Evolutionary conservation across 139 green algal genomes (phyloP).

Genomic region (Asterochloris erici): DNA sequence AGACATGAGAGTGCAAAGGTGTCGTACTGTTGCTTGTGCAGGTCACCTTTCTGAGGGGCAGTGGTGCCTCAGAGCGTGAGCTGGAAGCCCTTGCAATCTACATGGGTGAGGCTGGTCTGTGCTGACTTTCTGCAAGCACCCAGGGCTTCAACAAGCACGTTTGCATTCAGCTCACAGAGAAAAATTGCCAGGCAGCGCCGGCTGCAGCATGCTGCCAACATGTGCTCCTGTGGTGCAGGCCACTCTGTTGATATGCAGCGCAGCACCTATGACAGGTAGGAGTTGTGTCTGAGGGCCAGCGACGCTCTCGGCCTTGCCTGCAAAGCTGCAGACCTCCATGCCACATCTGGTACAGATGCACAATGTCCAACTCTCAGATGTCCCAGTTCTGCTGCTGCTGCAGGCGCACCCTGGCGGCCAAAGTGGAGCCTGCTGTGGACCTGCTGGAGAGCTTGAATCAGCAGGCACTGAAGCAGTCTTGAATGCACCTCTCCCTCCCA

Average conservation of each 20-base stretch:
- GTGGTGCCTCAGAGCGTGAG: slow-evolving; percentile 43
- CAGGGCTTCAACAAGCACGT: too few relatives aligned
- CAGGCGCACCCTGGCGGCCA: slow-evolving; percentile 41
- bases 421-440: slow-evolving; percentile 59
- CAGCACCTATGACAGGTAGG: slow-evolving; percentile 56
- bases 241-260: slow-evolving; percentile 62
- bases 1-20: background rate
- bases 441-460: slow-evolving; percentile 49
- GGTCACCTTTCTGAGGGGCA: background rate
- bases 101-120: slow-evolving; percentile 40
- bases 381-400: background rate
- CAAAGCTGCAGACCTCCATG: background rate
- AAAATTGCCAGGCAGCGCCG: too few relatives aligned
- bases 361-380: background rate
- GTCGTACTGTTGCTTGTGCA: background rate
- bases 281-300: background rate
- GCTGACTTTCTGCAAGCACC: too few relatives aligned
- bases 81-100: slow-evolving; percentile 72
- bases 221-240: too few relatives aligned
- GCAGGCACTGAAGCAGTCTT: background rate
- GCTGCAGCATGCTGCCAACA: too few relatives aligned
- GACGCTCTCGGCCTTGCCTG: background rate
- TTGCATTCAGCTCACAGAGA: too few relatives aligned
- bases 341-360: background rate
- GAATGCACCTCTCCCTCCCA: background rate